phyloP scores from a whole-genome alignment of 2,329 filamentous ascomycete genomes.

The Paramyrothecium sp. region DNA sequence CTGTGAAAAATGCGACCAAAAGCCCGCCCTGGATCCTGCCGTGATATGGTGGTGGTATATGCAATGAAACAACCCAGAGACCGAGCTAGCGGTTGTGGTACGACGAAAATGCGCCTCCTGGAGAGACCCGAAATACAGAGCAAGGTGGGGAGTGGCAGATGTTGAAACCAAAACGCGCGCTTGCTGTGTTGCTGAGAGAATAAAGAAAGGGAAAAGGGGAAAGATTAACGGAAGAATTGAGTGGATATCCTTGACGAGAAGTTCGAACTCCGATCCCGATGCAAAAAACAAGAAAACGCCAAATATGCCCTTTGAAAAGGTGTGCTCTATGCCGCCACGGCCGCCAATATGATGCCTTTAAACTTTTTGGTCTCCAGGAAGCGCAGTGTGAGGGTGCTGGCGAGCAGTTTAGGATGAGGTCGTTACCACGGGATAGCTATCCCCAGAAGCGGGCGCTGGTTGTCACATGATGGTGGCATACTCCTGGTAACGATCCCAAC shows the following conservation, averaged over 20 bases:
- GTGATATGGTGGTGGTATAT: constrained; percentile 42
- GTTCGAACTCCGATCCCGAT: constrained; percentile 41
- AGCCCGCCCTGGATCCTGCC: constrained; percentile 53
- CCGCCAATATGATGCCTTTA: constrained; percentile 30
- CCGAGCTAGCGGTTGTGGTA: constrained; percentile 48
- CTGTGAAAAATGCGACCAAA: constrained; percentile 53
- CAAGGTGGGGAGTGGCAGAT: constrained; percentile 30
- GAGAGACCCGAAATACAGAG: constrained; percentile 27
- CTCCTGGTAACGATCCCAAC: constrained; percentile 83
- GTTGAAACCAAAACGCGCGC: constrained; percentile 28
- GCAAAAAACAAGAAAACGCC: constrained; percentile 35
- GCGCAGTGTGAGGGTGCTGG: constrained; percentile 19
- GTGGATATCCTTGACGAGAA: constrained; percentile 28
- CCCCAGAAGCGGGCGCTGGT: constrained; percentile 49
- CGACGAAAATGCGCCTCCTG: constrained; percentile 34
- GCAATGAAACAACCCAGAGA: constrained; percentile 38
- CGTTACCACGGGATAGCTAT: constrained; percentile 47
- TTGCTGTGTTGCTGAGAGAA: constrained; percentile 44
- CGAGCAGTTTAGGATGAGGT: constrained; percentile 41
- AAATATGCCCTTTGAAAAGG: constrained; percentile 33
- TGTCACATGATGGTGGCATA: constrained; percentile 87
- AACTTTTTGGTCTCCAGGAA: constrained; percentile 29
- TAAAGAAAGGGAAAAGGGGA: constrained; percentile 30
- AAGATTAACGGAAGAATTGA: constrained; percentile 25
- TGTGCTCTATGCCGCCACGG: constrained; percentile 37